Percentiles rank a stretch among this genome's conserved stretches.
These are phyloP conservation scores for Ceratobasidium sp. DNA, from an alignment of 1,284 basidiomycete genomes.

Conservation along the genomic window DNA sequence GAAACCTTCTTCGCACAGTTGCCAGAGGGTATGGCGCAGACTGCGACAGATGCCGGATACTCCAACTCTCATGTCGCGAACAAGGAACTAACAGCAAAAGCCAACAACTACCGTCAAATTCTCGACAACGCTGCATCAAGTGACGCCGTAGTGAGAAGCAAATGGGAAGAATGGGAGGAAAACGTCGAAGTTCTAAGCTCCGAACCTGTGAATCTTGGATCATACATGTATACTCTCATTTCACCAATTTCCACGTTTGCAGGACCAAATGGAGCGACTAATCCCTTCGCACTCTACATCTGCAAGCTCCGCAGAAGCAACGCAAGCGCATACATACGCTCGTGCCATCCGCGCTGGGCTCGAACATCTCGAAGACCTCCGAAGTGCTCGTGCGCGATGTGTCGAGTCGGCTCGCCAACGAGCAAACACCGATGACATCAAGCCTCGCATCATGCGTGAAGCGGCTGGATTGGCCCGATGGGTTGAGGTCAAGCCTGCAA, in stretches of 20 bases:
- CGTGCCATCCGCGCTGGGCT: conserved; percentile 77
- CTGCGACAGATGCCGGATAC: conserved; percentile 50
- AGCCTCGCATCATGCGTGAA: conserved; percentile 70
- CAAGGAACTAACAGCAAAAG: conserved; percentile 70
- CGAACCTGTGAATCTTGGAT: conserved; percentile 64
- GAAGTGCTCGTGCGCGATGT: conserved; percentile 65
- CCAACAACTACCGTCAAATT: conserved; percentile 73
- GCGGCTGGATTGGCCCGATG: conserved; percentile 69
- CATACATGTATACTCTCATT: background rate
- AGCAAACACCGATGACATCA: conserved; percentile 78
- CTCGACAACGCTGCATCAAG: conserved; percentile 75
- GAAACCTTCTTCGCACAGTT: conserved; percentile 61
- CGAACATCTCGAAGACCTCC: conserved; percentile 82
- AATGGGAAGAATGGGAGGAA: conserved; percentile 89
- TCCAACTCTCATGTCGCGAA: conserved; percentile 81
- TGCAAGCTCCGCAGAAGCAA: conserved; percentile 47
- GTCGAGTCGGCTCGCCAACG: conserved; percentile 71
- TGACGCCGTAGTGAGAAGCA: conserved; percentile 75
- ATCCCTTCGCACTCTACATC: conserved; percentile 38
- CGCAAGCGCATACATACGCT: conserved; percentile 66
- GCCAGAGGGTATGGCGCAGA: conserved; percentile 55
- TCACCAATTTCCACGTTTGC: background rate
- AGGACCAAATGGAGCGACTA: conserved; percentile 21
- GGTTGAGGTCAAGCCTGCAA: conserved; percentile 77
- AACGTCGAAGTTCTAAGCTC: conserved; percentile 73